Base-by-base conservation (phyloP, 1,284 basidiomycete genomes). In the Tylopilus sp. region DNA sequence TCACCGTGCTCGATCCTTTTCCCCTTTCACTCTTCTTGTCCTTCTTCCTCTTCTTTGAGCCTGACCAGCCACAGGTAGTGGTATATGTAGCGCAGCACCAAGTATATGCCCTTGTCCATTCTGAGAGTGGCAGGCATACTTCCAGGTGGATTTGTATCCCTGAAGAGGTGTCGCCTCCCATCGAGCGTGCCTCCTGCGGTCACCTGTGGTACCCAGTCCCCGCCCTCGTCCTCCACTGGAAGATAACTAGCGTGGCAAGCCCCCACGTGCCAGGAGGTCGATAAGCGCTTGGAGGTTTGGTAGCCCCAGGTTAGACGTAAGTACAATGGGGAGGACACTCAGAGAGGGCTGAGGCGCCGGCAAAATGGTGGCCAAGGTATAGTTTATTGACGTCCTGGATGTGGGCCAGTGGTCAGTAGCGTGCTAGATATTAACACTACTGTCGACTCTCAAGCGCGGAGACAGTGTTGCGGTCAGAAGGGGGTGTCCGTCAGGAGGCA, bases 391-490 rank as follows among this genome's bases (percentile, higher is more conserved):
- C 81, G 61, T 83, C 75, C 72, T 96, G 92, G 13, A 92, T 81
- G 69, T 97, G 95, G 41, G 98, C 79, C 29, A 99, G 87, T 8
- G 91, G 13, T 97, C 97, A 0, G 91, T 89, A 79, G 94, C 96
- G 80, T 98, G 96, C 94, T 94, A 99, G 66, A 99, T 87, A 81
- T 96, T 96, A 79, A 99, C 91, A 3, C 97, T 96, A 74, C 99
- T 99, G 82, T 99, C 97, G 61, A 99, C 98, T 51, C 98, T 91
- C 61, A 99, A 82, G 39, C 98, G 89, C 2, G 98, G 97, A 22
- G 94, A 96, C 38, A 99, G 87, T 0, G 96, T 99, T 2, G 96
- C 96, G 2, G 97, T 98, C 72, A 99, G 85, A 54, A 99, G 86
- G 83, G 93, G 97, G 57, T 94, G 91, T 15, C 97, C 97, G 71